Evolutionary conservation across 2,329 filamentous ascomycete species (phyloP).

Genomic region (Diaporthe humulicola): DNA sequence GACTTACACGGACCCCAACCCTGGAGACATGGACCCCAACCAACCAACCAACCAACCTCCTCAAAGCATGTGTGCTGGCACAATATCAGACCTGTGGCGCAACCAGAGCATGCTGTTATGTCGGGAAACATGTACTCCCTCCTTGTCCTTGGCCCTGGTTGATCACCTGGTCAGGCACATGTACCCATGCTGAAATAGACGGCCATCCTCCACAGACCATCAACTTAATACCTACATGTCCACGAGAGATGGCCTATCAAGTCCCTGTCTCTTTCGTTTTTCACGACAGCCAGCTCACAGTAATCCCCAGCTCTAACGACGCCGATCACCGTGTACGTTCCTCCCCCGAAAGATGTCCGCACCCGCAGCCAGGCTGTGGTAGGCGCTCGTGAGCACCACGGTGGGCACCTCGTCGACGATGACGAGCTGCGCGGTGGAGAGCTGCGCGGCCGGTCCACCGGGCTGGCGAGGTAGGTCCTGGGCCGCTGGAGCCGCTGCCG

Average conservation of each 20-base stretch:
- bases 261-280: neutral
- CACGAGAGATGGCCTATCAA: neutral
- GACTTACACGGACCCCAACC: conserved; percentile 30
- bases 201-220: neutral
- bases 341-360: neutral
- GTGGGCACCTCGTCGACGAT: neutral
- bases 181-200: too few species aligned
- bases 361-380: neutral
- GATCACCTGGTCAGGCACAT: neutral
- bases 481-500: neutral
- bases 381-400: conserved; percentile 3
- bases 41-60: neutral
- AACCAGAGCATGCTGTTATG: neutral
- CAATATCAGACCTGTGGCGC: neutral
- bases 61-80: neutral
- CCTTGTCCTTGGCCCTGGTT: neutral
- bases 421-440: neutral
- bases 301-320: neutral
- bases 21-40: neutral
- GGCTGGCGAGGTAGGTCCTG: neutral
- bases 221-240: neutral
- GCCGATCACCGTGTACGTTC: neutral
- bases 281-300: neutral
- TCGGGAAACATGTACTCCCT: neutral
- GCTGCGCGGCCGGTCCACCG: neutral